Conservation (phyloP, 805 yeast species). For the Nakazawaea molendinolei region DNA sequence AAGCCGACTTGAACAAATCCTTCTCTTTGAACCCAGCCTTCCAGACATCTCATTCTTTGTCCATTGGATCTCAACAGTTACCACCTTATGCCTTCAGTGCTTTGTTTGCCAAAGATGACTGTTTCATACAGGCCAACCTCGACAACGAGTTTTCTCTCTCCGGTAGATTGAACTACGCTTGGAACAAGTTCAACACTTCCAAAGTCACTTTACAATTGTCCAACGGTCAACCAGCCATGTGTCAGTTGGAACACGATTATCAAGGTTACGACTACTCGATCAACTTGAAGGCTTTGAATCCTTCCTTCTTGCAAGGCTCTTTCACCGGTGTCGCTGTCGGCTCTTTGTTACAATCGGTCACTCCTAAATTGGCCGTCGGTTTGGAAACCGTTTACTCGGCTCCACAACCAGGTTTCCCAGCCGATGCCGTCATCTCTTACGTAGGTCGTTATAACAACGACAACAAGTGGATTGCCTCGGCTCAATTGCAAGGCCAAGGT, state of each 20-base stretch:
- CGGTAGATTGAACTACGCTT: constrained; percentile 87
- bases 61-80: constrained; percentile 76
- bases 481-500: constrained; percentile 92
- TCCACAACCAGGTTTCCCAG: constrained; percentile 63
- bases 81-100: constrained; percentile 92
- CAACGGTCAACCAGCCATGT: constrained; percentile 85
- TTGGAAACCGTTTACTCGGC: constrained; percentile 85
- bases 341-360: constrained; percentile 81
- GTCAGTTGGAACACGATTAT: constrained; percentile 93
- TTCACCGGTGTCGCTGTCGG: constrained; percentile 92
- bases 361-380: constrained; percentile 82
- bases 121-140: constrained; percentile 84
- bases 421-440: constrained; percentile 87
- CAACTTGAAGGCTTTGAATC: constrained; percentile 88
- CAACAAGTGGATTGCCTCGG: constrained; percentile 88
- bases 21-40: constrained; percentile 88
- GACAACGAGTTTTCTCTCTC: constrained; percentile 81
- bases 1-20: constrained; percentile 93
- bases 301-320: constrained; percentile 65
- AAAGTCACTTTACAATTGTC: constrained; percentile 87
- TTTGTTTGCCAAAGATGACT: constrained; percentile 77
- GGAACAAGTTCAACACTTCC: constrained; percentile 73
- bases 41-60: constrained; percentile 92
- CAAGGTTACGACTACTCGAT: constrained; percentile 84
- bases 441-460: constrained; percentile 79